Evolutionary conservation across 345 rosid species (phyloP), one percentile per base, ranked within the genome.

Genomic region (Capsella bursapastoris): DNA sequence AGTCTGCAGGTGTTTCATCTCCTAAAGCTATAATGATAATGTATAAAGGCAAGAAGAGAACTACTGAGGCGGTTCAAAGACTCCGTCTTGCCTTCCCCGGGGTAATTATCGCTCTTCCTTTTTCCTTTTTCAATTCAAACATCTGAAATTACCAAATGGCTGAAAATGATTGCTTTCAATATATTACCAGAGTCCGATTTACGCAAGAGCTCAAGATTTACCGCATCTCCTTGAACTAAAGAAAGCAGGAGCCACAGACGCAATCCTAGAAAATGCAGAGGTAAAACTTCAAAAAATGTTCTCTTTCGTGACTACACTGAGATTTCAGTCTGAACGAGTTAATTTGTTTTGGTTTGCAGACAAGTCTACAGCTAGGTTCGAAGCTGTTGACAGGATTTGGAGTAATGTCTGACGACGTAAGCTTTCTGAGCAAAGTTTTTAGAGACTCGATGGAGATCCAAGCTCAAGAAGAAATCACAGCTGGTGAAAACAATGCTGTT

Each of bases 321-420:
- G 43, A 55, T 55, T 13, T 8, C 8, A 38, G 14, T 57, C 66
- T 64, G 14, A 64, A 5, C n/a, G 38, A 76, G 60, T 70, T 57
- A n/a, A 15, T 28, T 80, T 49, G 37, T 14, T 38, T 70, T 4
- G 9, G 35, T 61, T 64, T 64, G 74, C 93, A 94, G 98, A 91
- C 97, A 32, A 94, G 98, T 73, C 78, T 94, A 68, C 97, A 91
- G 73, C 87, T 94, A 15, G 98, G 98, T 63, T 94, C 97, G 11
- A 91, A 84, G 87, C 88, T 94, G 78, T 78, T 94, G 84, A 90
- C 81, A 82, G 95, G 91, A 12, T 83, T 94, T 50, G 98, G 98
- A 32, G 96, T 91, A 72, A 94, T 94, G 98, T 94, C 98, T 37
- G 98, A 94, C 74, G 98, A 94, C 18, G 97, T 94, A 8, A 82